These are phyloP conservation scores for Rhododendron simsii DNA, from an alignment of 148 eudicot genomes.

Conservation along the genomic window DNA sequence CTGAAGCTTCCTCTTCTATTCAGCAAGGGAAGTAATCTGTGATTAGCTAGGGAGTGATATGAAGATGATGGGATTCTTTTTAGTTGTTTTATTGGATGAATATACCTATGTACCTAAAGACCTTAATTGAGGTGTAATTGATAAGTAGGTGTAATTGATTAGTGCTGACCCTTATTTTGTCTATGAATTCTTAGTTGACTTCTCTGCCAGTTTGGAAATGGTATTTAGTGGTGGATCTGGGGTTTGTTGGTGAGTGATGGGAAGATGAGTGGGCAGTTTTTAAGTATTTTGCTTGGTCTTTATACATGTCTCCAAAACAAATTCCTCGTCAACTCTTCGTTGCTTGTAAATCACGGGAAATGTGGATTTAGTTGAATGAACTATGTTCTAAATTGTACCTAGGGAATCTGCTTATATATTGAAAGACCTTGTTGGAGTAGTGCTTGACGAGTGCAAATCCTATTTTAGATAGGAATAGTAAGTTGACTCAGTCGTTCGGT, in stretches of 20 bases:
- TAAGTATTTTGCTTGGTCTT: background rate
- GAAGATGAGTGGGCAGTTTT: background rate
- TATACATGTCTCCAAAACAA: background rate
- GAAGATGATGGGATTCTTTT: background rate
- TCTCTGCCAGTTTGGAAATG: background rate
- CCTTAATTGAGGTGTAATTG: background rate
- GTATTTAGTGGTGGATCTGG: background rate
- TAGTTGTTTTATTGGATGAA: background rate
- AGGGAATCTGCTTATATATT: background rate
- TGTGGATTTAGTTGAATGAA: background rate
- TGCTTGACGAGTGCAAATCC: background rate
- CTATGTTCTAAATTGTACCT: background rate
- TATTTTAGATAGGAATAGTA: background rate
- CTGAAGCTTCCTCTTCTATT: too few species aligned
- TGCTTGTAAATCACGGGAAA: background rate
- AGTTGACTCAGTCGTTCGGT: background rate
- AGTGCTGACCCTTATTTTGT: background rate
- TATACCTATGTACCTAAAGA: background rate
- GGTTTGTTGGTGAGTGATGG: slow-evolving; percentile 3
- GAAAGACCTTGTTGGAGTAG: background rate
- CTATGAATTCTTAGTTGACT: background rate
- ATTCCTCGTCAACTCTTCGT: background rate
- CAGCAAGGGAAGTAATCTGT: background rate
- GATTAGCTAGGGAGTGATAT: background rate
- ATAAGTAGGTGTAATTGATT: background rate